phyloP scores from a whole-genome alignment of 257 asterid genomes.

The Solanum raphanifolium region DNA sequence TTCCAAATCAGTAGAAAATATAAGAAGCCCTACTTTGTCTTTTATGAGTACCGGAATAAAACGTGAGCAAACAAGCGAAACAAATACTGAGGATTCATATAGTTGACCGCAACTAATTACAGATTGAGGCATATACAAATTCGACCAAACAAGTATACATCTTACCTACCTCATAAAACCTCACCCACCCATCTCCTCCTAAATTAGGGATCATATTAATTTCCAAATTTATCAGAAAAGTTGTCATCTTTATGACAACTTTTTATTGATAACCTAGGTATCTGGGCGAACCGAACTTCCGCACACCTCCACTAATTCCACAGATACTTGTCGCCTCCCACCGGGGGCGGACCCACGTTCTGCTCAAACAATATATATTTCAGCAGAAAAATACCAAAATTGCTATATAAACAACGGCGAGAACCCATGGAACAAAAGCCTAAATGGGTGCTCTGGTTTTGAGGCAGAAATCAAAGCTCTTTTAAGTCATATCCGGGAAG shows the following conservation, averaged over 20 bases:
- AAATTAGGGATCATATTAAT: not conserved
- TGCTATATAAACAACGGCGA: not conserved
- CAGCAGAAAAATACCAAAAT: not conserved
- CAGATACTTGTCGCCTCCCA: not conserved
- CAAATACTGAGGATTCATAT: not conserved
- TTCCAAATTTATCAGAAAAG: not conserved
- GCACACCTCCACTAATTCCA: not conserved
- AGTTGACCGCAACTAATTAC: not conserved
- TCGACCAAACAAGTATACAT: not conserved
- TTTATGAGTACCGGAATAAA: not conserved
- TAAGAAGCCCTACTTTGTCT: not conserved
- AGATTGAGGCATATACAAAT: not conserved
- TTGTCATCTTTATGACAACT: not conserved
- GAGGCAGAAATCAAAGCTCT: not conserved
- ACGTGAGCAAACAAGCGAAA: not conserved
- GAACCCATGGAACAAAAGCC: not conserved
- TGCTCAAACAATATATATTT: not conserved
- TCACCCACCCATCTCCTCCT: not conserved
- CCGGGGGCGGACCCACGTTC: not conserved
- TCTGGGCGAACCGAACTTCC: not conserved
- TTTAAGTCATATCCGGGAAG: not conserved
- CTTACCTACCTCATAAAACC: not conserved
- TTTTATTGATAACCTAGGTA: not conserved
- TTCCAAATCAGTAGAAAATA: not conserved
- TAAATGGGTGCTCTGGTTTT: not conserved